These are phyloP conservation scores for Pichia occidentalis DNA, from an alignment of 805 yeast genomes.

Conservation along the genomic window DNA sequence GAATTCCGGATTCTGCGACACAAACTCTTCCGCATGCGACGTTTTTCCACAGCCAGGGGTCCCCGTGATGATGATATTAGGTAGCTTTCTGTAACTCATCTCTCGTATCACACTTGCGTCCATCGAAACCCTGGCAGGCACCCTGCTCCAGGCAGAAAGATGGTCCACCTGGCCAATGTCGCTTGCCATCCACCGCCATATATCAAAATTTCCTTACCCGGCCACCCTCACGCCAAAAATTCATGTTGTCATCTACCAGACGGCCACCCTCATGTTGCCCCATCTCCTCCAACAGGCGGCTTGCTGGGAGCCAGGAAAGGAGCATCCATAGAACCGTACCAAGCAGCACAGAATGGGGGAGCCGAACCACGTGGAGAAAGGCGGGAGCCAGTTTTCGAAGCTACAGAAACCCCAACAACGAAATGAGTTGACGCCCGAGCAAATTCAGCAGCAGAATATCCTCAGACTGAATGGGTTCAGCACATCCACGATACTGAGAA, in stretches of 20 bases:
- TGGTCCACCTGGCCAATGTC: too few relatives aligned
- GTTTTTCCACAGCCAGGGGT: slow-evolving; percentile 92
- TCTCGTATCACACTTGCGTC: slow-evolving; percentile 6
- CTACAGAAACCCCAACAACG: slow-evolving; percentile 20
- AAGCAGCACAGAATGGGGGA: too few relatives aligned
- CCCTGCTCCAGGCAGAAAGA: too few relatives aligned
- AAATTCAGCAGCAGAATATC: slow-evolving; percentile 15
- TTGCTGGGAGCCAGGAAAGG: too few relatives aligned
- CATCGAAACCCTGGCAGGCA: not conserved
- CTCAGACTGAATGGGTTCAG: slow-evolving; percentile 14
- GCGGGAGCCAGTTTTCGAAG: slow-evolving; percentile 6
- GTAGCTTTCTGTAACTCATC: slow-evolving; percentile 33
- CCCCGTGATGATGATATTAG: slow-evolving; percentile 88
- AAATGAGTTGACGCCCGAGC: slow-evolving; percentile 15
- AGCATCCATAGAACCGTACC: too few relatives aligned
- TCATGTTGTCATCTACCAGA: too few relatives aligned
- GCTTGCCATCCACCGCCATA: too few relatives aligned
- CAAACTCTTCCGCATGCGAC: slow-evolving; percentile 55
- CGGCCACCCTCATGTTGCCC: too few relatives aligned
- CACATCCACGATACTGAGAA: slow-evolving; percentile 8
- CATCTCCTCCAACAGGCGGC: too few relatives aligned
- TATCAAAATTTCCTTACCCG: too few relatives aligned
- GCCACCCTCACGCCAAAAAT: too few relatives aligned
- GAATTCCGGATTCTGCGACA: slow-evolving; percentile 43
- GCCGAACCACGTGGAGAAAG: too few relatives aligned